Evolutionary conservation across 2,329 filamentous ascomycete species (phyloP).

Genomic region (Neofusicoccum sp.): DNA sequence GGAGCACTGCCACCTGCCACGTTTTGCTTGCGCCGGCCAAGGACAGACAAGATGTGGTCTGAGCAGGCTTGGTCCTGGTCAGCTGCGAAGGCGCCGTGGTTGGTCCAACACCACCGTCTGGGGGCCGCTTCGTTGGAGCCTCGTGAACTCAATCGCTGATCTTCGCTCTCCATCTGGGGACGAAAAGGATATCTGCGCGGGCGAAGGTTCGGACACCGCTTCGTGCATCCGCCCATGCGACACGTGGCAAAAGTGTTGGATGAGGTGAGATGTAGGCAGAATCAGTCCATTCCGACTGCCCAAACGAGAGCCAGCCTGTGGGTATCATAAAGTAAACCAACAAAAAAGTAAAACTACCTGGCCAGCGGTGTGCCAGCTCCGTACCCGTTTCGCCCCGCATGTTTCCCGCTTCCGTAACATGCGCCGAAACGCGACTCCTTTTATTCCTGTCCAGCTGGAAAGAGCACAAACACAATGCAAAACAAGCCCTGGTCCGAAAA

Average conservation of each 20-base stretch:
- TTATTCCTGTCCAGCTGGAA: background rate
- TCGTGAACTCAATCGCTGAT: background rate
- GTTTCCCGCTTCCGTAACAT: conserved; percentile 2
- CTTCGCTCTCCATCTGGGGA: background rate
- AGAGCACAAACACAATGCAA: background rate
- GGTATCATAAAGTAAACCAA: conserved; percentile 5
- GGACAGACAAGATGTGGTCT: background rate
- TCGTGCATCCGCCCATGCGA: background rate
- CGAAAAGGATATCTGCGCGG: background rate
- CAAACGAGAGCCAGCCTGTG: conserved; percentile 3
- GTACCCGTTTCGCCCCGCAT: background rate
- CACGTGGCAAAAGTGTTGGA: conserved; percentile 7
- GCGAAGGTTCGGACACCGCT: background rate
- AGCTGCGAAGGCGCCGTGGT: too few species aligned
- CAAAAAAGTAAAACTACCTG: background rate
- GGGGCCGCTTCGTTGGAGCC: too few species aligned
- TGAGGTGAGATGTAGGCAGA: conserved; percentile 3
- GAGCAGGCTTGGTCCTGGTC: background rate
- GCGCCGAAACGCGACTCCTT: background rate
- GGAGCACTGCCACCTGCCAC: too few species aligned
- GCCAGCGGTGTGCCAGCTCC: background rate
- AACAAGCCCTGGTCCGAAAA: background rate
- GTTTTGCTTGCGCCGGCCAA: background rate
- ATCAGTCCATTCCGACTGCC: background rate
- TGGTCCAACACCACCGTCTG: too few species aligned